phyloP scores from a whole-genome alignment of 75 land plant genomes.

The Cupressus sempervirens region DNA sequence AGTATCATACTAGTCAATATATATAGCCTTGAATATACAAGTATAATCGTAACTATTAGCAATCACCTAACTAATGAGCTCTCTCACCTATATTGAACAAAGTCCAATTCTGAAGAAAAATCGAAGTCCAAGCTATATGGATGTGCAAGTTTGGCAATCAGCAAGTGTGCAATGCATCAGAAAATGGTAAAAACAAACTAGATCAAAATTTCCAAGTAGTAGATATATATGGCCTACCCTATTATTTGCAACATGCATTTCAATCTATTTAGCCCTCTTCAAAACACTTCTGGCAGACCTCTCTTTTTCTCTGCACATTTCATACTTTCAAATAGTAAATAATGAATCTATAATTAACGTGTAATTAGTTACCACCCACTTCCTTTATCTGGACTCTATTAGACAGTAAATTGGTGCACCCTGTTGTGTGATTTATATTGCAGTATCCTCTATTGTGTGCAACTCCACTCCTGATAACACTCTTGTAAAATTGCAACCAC shows the following conservation, averaged over 20 bases:
- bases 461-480: background rate
- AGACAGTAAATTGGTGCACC: background rate
- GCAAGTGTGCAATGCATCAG: too few species aligned
- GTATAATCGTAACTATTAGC: too few species aligned
- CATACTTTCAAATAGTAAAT: background rate
- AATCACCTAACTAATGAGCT: too few species aligned
- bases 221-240: background rate
- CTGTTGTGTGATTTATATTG: background rate
- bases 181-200: background rate
- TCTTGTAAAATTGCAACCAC: background rate
- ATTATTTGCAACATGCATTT: background rate
- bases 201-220: background rate
- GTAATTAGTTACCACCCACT: background rate
- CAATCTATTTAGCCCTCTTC: background rate
- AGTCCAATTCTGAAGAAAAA: too few species aligned
- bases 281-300: background rate
- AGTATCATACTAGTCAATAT: too few species aligned
- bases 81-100: too few species aligned
- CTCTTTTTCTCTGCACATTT: background rate
- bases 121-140: too few species aligned
- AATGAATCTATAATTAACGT: too few species aligned
- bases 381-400: background rate
- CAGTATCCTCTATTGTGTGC: background rate
- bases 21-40: too few species aligned
- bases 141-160: too few species aligned